Conservation (phyloP, 345 rosid genomes). For the Draba incana region DNA sequence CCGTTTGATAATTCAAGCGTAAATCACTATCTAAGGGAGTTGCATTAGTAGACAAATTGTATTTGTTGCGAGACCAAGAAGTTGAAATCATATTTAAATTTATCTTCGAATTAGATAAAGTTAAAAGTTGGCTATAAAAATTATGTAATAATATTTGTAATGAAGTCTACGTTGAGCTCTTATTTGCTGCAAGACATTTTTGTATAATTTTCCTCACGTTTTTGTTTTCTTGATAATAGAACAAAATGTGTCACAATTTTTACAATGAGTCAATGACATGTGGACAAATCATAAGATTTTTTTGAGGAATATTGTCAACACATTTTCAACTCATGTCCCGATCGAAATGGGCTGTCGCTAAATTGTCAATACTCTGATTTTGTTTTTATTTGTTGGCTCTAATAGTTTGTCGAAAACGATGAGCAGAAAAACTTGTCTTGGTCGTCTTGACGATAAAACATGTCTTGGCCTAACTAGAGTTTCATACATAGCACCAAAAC, state of each 20-base stretch:
- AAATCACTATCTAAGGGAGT: no score
- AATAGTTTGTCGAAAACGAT: conserved; percentile 22
- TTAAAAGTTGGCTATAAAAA: not conserved
- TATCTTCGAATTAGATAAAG: not conserved
- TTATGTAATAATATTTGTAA: conserved; percentile 6
- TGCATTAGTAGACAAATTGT: not conserved
- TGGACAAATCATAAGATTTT: conserved; percentile 26
- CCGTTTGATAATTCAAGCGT: no score
- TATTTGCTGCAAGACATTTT: conserved; percentile 14
- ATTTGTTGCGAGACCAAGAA: conserved; percentile 13
- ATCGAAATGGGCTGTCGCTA: conserved; percentile 23
- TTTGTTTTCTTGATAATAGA: conserved; percentile 16
- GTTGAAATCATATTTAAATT: conserved; percentile 3
- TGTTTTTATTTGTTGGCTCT: conserved; percentile 25
- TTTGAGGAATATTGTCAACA: conserved; percentile 18
- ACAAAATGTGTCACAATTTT: conserved; percentile 4
- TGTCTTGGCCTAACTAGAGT: no score
- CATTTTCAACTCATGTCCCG: conserved; percentile 27
- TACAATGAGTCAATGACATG: conserved; percentile 10
- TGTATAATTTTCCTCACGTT: not conserved
- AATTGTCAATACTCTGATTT: conserved; percentile 2
- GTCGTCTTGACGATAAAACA: not conserved
- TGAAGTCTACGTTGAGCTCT: conserved; percentile 37
- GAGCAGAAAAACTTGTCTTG: not conserved
- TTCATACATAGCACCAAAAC: no score